These are phyloP conservation scores for Vachellia collinsii DNA, from an alignment of 306 rosid genomes.

Conservation along the genomic window DNA sequence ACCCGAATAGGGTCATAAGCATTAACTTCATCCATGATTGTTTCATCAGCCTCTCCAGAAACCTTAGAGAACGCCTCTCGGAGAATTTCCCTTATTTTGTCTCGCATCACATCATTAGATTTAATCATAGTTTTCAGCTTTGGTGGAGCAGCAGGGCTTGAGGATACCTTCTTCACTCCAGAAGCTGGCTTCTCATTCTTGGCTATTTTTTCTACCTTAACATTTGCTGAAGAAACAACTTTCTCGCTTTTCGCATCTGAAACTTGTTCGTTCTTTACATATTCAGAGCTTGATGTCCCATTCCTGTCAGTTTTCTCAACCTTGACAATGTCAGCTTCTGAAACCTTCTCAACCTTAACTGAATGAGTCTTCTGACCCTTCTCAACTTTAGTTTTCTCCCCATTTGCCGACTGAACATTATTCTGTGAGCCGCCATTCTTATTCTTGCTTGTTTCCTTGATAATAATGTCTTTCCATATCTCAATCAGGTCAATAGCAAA, in stretches of 20 bases:
- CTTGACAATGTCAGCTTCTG: constrained; percentile 57
- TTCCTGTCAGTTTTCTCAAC: constrained; percentile 58
- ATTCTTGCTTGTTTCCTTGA: constrained; percentile 75
- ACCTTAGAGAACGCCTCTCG: constrained; percentile 80
- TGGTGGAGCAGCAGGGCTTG: constrained; percentile 55
- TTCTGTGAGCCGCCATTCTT: constrained; percentile 57
- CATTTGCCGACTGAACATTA: constrained; percentile 55
- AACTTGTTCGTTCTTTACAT: constrained; percentile 44
- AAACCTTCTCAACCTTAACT: constrained; percentile 58
- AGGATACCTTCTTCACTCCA: constrained; percentile 50
- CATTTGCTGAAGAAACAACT: constrained; percentile 41
- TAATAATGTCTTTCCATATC: constrained; percentile 82
- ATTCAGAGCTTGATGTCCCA: constrained; percentile 54
- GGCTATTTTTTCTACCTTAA: constrained; percentile 66
- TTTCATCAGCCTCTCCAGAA: constrained; percentile 70
- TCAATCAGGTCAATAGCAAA: constrained; percentile 74
- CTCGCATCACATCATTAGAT: constrained; percentile 66
- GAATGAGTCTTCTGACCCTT: constrained; percentile 65
- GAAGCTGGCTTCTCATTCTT: constrained; percentile 59
- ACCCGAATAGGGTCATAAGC: constrained; percentile 83
- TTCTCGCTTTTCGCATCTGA: constrained; percentile 57
- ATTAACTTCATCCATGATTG: constrained; percentile 52
- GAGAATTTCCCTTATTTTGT: constrained; percentile 82
- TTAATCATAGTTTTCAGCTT: constrained; percentile 76
- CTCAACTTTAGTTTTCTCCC: constrained; percentile 65